A percentile compares a stretch with the other conserved stretches of the same genome.
Conservation (phyloP, 2,329 filamentous ascomycete species). For the Cryphonectria parasitica region DNA sequence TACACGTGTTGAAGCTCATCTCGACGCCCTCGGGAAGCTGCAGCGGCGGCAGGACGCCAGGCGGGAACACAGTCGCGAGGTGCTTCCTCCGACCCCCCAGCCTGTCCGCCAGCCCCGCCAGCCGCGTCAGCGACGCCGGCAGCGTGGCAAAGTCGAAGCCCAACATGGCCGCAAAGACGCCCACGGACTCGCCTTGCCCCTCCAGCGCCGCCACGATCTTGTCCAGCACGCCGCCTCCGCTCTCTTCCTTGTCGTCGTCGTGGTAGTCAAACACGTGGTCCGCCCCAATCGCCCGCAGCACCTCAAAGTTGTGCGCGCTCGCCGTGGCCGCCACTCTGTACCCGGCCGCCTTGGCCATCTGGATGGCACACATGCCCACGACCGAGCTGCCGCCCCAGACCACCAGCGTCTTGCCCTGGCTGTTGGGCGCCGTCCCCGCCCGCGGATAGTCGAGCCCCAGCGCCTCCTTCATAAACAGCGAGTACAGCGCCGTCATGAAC, state of each 20-base stretch:
- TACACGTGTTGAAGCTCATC: neutral
- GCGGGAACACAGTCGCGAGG: slow-evolving; percentile 3
- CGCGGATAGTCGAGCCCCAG: slow-evolving; percentile 31
- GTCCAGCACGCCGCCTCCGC: slow-evolving; percentile 30
- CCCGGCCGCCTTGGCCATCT: slow-evolving; percentile 31
- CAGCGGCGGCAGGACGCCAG: neutral
- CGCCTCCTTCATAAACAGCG: slow-evolving; percentile 33
- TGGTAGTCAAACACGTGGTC: slow-evolving; percentile 35
- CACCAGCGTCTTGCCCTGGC: slow-evolving; percentile 36
- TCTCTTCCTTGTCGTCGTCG: no score
- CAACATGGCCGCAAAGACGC: neutral
- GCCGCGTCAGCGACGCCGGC: neutral
- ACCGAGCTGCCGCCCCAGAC: slow-evolving; percentile 53
- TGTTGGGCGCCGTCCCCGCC: neutral
- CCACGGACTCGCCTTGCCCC: neutral
- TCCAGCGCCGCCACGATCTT: slow-evolving; percentile 16
- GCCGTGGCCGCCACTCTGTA: slow-evolving; percentile 29
- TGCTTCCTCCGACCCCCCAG: slow-evolving; percentile 1
- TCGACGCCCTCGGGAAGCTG: slow-evolving; percentile 5
- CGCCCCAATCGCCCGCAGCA: slow-evolving; percentile 31
- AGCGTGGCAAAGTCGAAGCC: neutral
- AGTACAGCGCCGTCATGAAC: slow-evolving; percentile 35
- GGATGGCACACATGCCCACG: slow-evolving; percentile 36
- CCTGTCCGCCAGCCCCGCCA: neutral
- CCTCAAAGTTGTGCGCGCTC: slow-evolving; percentile 30